phyloP scores from a whole-genome alignment of 2,329 filamentous ascomycete species.

The Penicillium sumatraense region DNA sequence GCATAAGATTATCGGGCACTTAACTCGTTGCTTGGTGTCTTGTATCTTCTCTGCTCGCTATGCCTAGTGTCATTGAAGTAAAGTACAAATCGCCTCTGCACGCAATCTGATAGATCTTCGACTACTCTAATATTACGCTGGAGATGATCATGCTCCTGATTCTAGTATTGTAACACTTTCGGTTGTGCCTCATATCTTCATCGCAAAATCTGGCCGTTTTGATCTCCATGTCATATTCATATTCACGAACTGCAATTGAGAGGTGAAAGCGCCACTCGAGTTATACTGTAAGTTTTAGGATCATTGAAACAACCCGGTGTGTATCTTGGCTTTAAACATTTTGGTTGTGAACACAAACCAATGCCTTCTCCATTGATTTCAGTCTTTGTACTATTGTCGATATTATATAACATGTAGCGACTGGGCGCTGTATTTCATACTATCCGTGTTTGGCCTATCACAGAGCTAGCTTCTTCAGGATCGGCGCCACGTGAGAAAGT shows the following conservation, averaged over 20 bases:
- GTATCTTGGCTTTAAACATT: not conserved
- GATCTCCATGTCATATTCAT: not conserved
- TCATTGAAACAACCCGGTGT: not conserved
- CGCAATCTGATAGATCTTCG: not conserved
- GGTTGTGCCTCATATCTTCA: not conserved
- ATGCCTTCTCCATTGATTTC: not conserved
- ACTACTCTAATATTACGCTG: not conserved
- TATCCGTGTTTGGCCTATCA: not conserved
- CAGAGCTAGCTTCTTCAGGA: not conserved
- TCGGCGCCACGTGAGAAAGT: not conserved
- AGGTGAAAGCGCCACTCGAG: not conserved
- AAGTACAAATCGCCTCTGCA: not conserved
- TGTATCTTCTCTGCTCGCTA: not conserved
- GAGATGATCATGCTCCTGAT: not conserved
- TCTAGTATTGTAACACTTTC: not conserved
- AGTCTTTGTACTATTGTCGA: not conserved
- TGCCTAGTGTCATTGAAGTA: not conserved
- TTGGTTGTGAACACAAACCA: not conserved
- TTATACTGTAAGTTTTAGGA: not conserved
- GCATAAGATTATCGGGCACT: not conserved
- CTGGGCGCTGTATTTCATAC: not conserved
- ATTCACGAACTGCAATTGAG: not conserved
- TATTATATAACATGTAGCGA: constrained; percentile 1
- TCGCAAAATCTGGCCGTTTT: not conserved
- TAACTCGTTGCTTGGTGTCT: not conserved